Base-by-base conservation (phyloP, 2,329 filamentous ascomycete genomes). In the Colletotrichum plurivorum region DNA sequence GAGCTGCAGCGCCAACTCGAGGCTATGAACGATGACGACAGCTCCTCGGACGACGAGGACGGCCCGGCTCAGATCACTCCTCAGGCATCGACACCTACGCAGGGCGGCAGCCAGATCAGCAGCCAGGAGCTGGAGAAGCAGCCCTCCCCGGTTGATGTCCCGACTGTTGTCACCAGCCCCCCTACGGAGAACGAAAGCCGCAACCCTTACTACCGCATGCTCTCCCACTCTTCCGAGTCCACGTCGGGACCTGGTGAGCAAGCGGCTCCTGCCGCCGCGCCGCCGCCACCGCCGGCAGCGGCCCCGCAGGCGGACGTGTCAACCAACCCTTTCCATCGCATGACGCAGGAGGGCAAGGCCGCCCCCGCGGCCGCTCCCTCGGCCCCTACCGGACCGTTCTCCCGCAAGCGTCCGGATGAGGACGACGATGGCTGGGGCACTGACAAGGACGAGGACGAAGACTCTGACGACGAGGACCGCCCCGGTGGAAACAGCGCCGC, bases 241-340 rank as follows among this genome's bases (percentile, higher is more conserved):
- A 82, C 89, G 12, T 80, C 84, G 61, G 78, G 83, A 46, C 75
- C 82, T 13, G 75, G 80, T 15, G 75, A 83, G 71, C 81, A 81
- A 70, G 80, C 83, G 60, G 83, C 84, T 16, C 78, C 85, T 36
- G 76, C 83, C 25, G 76, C 84, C 22, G 77, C 84, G 55, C 78
- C 84, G 16, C 78, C 80, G 18, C 79, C 80, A 25, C 78, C 78
- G 31, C 77, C 78, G 54, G 76, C 74, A 36, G 31, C 31, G 8
- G 31, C 78, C 76, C 73, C 49, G 79, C 79, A 76, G 41, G 78
- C 74, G 25, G 87, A 91, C 54, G 86, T 88, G 25, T 95, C 93
- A n/a, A 98, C 94, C 10, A 99, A 99, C 78, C 96, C 96, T 5
- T 99, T 98, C 90, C 93, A 97, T 79, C 93, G 94, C 65, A 89